Base-by-base conservation (phyloP, 306 rosid species). In the Trifolium repens region DNA sequence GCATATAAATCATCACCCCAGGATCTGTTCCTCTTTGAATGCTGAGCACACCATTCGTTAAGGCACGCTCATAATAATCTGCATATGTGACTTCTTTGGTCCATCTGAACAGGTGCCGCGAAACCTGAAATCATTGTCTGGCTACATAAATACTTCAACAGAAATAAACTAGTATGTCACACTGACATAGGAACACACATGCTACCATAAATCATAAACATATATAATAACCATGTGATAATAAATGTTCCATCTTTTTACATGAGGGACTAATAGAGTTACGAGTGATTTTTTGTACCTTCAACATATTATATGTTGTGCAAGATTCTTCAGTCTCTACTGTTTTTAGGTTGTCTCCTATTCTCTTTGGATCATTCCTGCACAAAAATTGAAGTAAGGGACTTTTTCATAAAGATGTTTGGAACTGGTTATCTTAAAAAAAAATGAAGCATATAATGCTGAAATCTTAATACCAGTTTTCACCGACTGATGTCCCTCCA, bases 11-110 rank as follows among this genome's bases (percentile, higher is more conserved):
- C 98, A 94, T 94, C 50, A 90, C 90, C 68, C 98, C 98, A 35
- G 98, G 96, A 24, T 91, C 87, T 22, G 91, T 91, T 85, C 98
- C 97, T 85, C 97, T 90, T 83, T 94, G 98, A 74, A 90, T 89
- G 79, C 93, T 10, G 8, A 94, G 86, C 26, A 94, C 91, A 6
- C 97, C 98, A 66, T 94, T 94, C 43, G 97, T 94, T 37, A 91
- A 84, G 71, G 97, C 94, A 13, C 96, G 87, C 82, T 94, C 98
- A 10, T 94, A 94, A 80, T 88, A 94, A 75, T 94, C 98, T 2
- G 96, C 96, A 53, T 94, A 94, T 35, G 89, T 75, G 6, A 82
- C 79, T 82, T 86, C 98, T 82, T 88, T 94, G 57, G 96, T 91
- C 97, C 96, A 94, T 80, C 82, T 91, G 80, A 91, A 91, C 0